These are phyloP conservation scores for Dendrocalamus latiflorus DNA, from an alignment of 202 grass and related monocot species.

Conservation along the genomic window DNA sequence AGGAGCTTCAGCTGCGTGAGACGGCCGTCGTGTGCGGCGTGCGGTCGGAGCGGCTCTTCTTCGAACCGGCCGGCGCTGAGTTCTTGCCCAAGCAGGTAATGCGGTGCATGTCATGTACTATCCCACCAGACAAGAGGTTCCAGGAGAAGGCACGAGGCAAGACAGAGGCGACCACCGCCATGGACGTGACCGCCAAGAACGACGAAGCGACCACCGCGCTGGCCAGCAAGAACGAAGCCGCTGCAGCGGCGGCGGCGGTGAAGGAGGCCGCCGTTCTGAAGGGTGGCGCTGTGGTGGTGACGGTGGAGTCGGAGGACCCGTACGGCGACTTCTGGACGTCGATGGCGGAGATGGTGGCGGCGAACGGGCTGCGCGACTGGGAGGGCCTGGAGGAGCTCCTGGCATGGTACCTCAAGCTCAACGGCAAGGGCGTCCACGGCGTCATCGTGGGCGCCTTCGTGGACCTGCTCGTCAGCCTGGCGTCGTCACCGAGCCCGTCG, in stretches of 20 bases:
- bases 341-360: slow-evolving; percentile 86
- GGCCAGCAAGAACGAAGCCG: neutral
- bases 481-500: slow-evolving; percentile 7
- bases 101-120: neutral
- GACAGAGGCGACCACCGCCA: neutral
- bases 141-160: slow-evolving; percentile 1
- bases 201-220: neutral
- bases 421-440: slow-evolving; percentile 63
- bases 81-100: slow-evolving; percentile 45
- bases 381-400: slow-evolving; percentile 77
- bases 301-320: slow-evolving; percentile 61
- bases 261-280: neutral
- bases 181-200: neutral
- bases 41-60: slow-evolving; percentile 66
- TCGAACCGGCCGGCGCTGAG: slow-evolving; percentile 51
- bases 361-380: slow-evolving; percentile 66
- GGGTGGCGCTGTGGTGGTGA: slow-evolving; percentile 51
- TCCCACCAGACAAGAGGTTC: neutral
- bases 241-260: neutral
- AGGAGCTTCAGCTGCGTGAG: slow-evolving; percentile 30
- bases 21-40: slow-evolving; percentile 50
- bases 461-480: slow-evolving; percentile 56
- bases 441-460: slow-evolving; percentile 81
- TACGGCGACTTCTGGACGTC: slow-evolving; percentile 73
- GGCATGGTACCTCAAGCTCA: slow-evolving; percentile 70